These are phyloP conservation scores for Lentinula guzmanii DNA, from an alignment of 768 basidiomycete genomes.

Conservation along the genomic window DNA sequence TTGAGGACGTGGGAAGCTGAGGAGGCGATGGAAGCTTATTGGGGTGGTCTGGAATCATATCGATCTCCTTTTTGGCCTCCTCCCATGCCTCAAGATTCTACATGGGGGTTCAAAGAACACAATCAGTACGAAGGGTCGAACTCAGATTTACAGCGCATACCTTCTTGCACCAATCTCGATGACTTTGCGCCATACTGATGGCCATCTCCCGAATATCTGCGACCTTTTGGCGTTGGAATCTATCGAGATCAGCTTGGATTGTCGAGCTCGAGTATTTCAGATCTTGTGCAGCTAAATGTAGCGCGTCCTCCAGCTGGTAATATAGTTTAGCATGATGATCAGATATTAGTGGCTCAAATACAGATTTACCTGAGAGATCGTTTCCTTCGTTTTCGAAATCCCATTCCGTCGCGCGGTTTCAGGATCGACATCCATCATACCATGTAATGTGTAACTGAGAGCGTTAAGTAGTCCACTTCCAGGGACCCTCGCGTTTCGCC, in stretches of 20 bases:
- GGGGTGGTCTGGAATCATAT: constrained; percentile 86
- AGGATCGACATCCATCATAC: constrained; percentile 99
- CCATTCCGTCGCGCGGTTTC: constrained; percentile 90
- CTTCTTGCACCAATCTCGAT: constrained; percentile 97
- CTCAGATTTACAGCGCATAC: constrained; percentile 29
- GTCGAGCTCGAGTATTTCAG: constrained; percentile 95
- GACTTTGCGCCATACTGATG: constrained; percentile 82
- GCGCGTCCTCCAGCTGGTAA: constrained; percentile 84
- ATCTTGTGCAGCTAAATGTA: constrained; percentile 89
- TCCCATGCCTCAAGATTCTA: constrained; percentile 98
- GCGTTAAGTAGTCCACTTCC: constrained; percentile 89
- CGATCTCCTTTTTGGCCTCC: constrained; percentile 88
- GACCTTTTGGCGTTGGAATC: constrained; percentile 98
- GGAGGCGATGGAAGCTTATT: constrained; percentile 52
- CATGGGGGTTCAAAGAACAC: constrained; percentile 8
- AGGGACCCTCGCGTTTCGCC: constrained; percentile 51
- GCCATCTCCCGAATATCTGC: constrained; percentile 93
- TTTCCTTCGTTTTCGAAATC: constrained; percentile 92
- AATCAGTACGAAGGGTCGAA: neutral
- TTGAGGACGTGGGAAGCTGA: constrained; percentile 29
- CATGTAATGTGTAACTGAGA: constrained; percentile 89
- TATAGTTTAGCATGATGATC: constrained; percentile 5
- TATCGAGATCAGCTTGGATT: constrained; percentile 94
- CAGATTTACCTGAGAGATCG: constrained; percentile 79
- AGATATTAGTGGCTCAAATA: neutral